phyloP scores from a whole-genome alignment of 129 eudicot genomes.

The sunflower (Helianthus annuus) region DNA sequence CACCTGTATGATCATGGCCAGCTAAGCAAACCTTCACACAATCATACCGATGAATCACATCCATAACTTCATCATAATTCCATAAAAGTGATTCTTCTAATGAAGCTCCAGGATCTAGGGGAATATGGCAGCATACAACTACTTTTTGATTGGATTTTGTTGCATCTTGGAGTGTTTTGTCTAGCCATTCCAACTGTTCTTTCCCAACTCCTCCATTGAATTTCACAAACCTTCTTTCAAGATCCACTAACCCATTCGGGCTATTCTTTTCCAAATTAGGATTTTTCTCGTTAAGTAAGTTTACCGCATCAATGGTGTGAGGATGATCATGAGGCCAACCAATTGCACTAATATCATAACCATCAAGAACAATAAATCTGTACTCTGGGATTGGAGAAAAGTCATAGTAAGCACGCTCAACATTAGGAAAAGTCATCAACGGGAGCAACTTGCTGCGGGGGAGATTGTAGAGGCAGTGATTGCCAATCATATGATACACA shows the following conservation, averaged over 20 bases:
- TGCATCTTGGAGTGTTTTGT: conserved; percentile 61
- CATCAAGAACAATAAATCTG: conserved; percentile 90
- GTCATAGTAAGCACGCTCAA: conserved; percentile 70
- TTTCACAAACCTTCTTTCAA: conserved; percentile 74
- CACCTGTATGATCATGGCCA: conserved; percentile 86
- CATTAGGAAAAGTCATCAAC: conserved; percentile 45
- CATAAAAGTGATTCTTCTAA: conserved; percentile 65
- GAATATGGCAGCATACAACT: conserved; percentile 78
- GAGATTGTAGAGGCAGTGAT: conserved; percentile 96
- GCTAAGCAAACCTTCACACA: conserved; percentile 91
- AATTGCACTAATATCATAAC: conserved; percentile 86
- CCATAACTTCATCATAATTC: conserved; percentile 95
- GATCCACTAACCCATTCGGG: conserved; percentile 68
- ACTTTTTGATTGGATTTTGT: conserved; percentile 67
- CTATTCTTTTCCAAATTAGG: conserved; percentile 89
- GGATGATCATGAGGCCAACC: conserved; percentile 97
- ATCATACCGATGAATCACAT: conserved; percentile 67
- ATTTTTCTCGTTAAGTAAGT: conserved; percentile 60
- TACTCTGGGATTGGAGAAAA: conserved; percentile 84
- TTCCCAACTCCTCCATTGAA: conserved; percentile 91
- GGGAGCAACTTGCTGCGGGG: conserved; percentile 79
- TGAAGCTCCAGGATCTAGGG: conserved; percentile 68
- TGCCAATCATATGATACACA: conserved; percentile 92
- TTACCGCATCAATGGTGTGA: conserved; percentile 58
- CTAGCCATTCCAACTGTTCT: conserved; percentile 86